Conservation (phyloP, 169 alveolate species). For the Eimeria maxima region DNA sequence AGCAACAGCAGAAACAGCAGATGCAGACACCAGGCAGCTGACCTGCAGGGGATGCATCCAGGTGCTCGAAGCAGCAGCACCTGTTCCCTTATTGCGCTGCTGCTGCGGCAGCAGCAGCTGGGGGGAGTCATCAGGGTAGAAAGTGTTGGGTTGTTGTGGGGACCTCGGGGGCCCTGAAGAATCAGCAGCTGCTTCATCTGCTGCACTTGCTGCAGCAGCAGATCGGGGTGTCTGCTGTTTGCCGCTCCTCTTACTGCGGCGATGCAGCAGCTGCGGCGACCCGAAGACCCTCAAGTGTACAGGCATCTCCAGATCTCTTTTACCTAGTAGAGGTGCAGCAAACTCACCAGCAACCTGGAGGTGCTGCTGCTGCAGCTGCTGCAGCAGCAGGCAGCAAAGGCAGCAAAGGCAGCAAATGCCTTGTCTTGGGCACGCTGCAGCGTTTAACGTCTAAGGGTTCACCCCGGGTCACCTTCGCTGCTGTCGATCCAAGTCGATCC, state of each 20-base stretch:
- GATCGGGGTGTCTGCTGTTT: too few species aligned
- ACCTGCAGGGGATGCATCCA: constrained; percentile 27
- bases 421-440: too few species aligned
- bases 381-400: too few species aligned
- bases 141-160: background rate
- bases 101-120: background rate
- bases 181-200: background rate
- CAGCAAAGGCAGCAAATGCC: too few species aligned
- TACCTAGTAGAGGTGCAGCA: too few species aligned
- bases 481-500: too few species aligned
- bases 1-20: background rate
- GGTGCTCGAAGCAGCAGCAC: background rate
- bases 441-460: too few species aligned
- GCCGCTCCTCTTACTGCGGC: background rate
- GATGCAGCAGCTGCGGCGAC: constrained; percentile 24
- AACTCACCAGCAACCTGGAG: too few species aligned
- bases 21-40: background rate
- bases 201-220: too few species aligned
- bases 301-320: background rate
- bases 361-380: too few species aligned
- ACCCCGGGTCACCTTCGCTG: too few species aligned
- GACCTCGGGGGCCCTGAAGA: background rate
- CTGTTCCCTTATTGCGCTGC: background rate
- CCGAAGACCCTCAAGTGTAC: background rate
- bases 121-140: too few species aligned